phyloP scores from a whole-genome alignment of 139 green algal species.

The Tetraselmis striata region DNA sequence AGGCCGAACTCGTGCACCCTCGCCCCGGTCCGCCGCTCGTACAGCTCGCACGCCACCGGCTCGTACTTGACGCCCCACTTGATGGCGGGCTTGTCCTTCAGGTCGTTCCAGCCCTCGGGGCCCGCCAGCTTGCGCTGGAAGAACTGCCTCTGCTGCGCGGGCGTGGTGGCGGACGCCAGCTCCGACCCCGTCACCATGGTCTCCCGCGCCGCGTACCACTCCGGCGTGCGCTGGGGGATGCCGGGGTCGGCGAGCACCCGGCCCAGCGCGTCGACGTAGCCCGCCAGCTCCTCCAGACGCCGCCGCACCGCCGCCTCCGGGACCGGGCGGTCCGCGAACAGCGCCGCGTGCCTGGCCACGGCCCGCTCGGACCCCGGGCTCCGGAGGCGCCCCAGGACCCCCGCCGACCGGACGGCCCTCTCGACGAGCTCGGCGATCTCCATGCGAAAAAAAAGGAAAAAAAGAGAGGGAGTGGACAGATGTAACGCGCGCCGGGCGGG shows the following conservation, averaged over 20 bases:
- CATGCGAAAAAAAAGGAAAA: too few relatives aligned
- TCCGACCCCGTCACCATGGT: slow-evolving; percentile 18
- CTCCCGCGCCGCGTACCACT: slow-evolving; percentile 6
- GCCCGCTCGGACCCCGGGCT: too few relatives aligned
- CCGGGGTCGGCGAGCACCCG: background rate
- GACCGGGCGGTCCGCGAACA: too few relatives aligned
- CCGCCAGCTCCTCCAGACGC: too few relatives aligned
- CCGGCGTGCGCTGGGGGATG: background rate
- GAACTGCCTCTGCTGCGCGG: slow-evolving; percentile 12
- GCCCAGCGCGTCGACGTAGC: too few relatives aligned
- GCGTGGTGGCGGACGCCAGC: slow-evolving; percentile 18
- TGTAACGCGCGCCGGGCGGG: too few relatives aligned
- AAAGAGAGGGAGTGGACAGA: too few relatives aligned
- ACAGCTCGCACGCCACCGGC: slow-evolving; percentile 2
- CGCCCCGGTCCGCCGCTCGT: background rate
- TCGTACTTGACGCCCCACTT: slow-evolving; percentile 23
- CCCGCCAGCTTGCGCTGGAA: slow-evolving; percentile 3
- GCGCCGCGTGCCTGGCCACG: too few relatives aligned
- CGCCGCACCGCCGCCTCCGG: too few relatives aligned
- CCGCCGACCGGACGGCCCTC: too few relatives aligned
- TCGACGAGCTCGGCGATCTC: too few relatives aligned
- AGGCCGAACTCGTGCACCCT: slow-evolving; percentile 20
- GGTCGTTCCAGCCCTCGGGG: background rate
- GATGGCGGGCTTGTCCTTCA: slow-evolving; percentile 3
- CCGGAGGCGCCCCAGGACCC: too few relatives aligned